Percentiles rank a stretch among this genome's conserved stretches.
phyloP scores from a whole-genome alignment of 768 basidiomycete genomes.

The Mrakia gelida region DNA sequence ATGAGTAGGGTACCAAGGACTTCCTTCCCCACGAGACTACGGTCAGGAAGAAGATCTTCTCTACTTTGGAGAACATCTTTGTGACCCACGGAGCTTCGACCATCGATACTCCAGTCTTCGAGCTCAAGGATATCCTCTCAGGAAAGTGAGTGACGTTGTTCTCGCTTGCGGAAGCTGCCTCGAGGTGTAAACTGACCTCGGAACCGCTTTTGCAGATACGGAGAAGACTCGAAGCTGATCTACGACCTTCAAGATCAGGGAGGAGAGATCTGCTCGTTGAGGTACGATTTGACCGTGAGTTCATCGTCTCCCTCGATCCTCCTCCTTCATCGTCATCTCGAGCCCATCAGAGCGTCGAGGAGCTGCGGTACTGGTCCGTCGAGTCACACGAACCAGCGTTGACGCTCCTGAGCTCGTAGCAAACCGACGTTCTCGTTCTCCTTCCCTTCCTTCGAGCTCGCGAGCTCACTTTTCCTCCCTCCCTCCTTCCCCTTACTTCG shows the following conservation, averaged over 20 bases:
- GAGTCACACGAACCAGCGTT: too few relatives aligned
- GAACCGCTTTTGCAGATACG: conserved; percentile 49
- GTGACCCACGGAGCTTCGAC: conserved; percentile 81
- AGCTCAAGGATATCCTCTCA: conserved; percentile 89
- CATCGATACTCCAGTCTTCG: conserved; percentile 97
- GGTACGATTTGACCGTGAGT: conserved; percentile 87
- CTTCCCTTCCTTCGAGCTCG: background rate
- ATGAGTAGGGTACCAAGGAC: conserved; percentile 78
- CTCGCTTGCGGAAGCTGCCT: background rate
- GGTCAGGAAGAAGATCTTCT: conserved; percentile 84
- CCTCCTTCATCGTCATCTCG: too few relatives aligned
- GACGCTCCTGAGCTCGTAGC: too few relatives aligned
- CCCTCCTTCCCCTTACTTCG: conserved; percentile 2
- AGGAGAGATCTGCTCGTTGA: conserved; percentile 86
- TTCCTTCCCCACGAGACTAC: conserved; percentile 89
- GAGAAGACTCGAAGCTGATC: conserved; percentile 94
- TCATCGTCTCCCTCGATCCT: background rate
- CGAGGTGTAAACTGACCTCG: background rate
- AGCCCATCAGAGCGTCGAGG: conserved; percentile 50
- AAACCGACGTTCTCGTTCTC: too few relatives aligned
- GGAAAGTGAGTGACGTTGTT: conserved; percentile 62
- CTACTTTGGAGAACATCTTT: conserved; percentile 80
- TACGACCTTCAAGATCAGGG: conserved; percentile 97
- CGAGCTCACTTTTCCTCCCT: background rate
- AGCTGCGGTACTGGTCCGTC: too few relatives aligned